Conservation (phyloP, 257 asterid genomes). For the Linaria vulgaris region DNA sequence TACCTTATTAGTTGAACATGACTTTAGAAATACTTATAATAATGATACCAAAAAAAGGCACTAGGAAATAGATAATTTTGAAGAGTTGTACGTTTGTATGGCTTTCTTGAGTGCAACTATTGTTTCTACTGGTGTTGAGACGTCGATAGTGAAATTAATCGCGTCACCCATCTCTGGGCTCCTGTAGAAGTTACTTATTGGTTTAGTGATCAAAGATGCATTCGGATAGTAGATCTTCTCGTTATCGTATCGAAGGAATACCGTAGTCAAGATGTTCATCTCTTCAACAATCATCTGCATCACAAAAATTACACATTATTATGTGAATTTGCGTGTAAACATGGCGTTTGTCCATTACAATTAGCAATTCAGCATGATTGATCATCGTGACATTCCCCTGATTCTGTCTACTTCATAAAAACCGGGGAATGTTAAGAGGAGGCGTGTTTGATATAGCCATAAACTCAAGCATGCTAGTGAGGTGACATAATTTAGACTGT, state of each 20-base stretch:
- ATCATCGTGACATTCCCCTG: too few relatives aligned
- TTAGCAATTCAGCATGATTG: too few relatives aligned
- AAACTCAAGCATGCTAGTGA: too few relatives aligned
- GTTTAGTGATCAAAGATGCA: constrained; percentile 47
- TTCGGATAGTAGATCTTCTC: constrained; percentile 69
- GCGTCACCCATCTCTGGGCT: constrained; percentile 65
- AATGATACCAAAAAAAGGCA: background rate
- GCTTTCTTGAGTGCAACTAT: constrained; percentile 53
- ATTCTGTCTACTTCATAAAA: too few relatives aligned
- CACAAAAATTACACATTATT: background rate
- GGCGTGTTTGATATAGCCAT: too few relatives aligned
- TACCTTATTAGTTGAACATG: background rate
- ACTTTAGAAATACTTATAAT: background rate
- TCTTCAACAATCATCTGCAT: constrained; percentile 62
- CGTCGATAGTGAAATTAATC: constrained; percentile 47
- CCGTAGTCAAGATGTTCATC: constrained; percentile 69
- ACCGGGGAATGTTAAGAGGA: too few relatives aligned
- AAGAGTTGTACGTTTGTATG: constrained; percentile 41
- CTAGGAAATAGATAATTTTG: too few relatives aligned
- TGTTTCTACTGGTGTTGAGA: constrained; percentile 50
- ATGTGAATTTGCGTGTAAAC: background rate
- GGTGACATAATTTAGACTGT: too few relatives aligned
- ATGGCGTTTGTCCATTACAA: too few relatives aligned
- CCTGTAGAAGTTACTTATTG: constrained; percentile 65
- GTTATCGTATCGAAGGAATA: constrained; percentile 56